Conservation (phyloP, 164 flowering plant genomes). For the Sextonia rubra region DNA sequence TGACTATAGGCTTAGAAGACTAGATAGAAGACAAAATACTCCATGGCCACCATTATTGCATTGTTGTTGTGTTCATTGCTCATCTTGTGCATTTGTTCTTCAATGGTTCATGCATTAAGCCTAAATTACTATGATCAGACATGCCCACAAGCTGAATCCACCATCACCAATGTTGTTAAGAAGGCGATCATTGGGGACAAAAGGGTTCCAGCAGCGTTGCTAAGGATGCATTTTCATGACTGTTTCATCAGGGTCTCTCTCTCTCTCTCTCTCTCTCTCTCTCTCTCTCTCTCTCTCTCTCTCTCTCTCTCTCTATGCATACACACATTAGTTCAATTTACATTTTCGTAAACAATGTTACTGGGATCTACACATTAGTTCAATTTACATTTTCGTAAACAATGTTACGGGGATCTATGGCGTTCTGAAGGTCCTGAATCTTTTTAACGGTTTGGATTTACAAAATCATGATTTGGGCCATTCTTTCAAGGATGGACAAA, state of each 20-base stretch:
- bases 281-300: constrained; percentile 1
- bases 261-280: not conserved
- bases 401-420: no score
- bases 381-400: no score
- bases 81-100: constrained; percentile 17
- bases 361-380: not conserved
- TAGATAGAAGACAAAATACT: not conserved
- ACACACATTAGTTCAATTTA: not conserved
- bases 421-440: no score
- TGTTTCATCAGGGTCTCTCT: constrained; percentile 69
- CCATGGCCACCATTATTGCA: constrained; percentile 32
- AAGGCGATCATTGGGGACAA: constrained; percentile 46
- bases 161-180: constrained; percentile 40
- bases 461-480: no score
- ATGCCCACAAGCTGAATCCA: constrained; percentile 59
- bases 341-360: no score
- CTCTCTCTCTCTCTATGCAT: not conserved
- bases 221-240: constrained; percentile 89
- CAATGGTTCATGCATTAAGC: constrained; percentile 36
- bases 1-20: not conserved
- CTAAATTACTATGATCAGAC: constrained; percentile 56
- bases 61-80: constrained; percentile 20
- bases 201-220: constrained; percentile 75
- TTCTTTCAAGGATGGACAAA: no score
- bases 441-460: no score